Conservation (phyloP, 371 early-diverging fungal species). For the Mycotypha africana region DNA sequence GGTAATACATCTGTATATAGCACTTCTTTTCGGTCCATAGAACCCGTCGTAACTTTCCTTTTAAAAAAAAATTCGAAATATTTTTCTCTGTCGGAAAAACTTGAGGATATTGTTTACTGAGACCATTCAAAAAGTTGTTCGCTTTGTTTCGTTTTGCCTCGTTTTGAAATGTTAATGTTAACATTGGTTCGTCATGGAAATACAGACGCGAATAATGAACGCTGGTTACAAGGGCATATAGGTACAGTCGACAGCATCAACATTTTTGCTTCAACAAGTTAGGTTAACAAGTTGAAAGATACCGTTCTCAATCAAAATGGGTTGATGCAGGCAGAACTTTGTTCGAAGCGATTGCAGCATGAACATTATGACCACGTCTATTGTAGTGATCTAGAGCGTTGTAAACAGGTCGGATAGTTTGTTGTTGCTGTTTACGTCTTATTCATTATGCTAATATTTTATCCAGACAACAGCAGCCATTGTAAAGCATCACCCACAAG, state of each 20-base stretch:
- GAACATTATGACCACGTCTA: slow-evolving; percentile 24
- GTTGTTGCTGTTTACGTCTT: not conserved
- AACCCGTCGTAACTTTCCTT: too few relatives aligned
- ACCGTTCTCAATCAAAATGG: slow-evolving; percentile 29
- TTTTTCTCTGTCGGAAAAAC: too few relatives aligned
- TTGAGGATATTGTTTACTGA: too few relatives aligned
- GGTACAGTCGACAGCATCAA: slow-evolving; percentile 12
- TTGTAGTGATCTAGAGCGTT: slow-evolving; percentile 34
- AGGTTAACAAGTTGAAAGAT: slow-evolving; percentile 12
- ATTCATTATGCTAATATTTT: not conserved
- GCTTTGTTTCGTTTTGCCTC: too few relatives aligned
- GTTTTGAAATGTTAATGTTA: too few relatives aligned
- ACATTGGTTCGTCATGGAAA: slow-evolving; percentile 43
- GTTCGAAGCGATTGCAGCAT: slow-evolving; percentile 21
- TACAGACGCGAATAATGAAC: slow-evolving; percentile 39
- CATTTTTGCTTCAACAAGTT: not conserved
- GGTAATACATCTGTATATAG: too few relatives aligned
- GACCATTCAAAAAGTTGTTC: too few relatives aligned
- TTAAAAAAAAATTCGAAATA: too few relatives aligned
- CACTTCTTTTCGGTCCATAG: too few relatives aligned
- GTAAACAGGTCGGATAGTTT: slow-evolving; percentile 26
- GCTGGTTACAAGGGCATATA: slow-evolving; percentile 37
- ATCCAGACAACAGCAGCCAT: slow-evolving; percentile 27
- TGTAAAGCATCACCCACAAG: slow-evolving; percentile 8
- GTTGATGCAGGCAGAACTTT: slow-evolving; percentile 24